phyloP scores from a whole-genome alignment of 129 eudicot genomes.

The Silybum marianum region DNA sequence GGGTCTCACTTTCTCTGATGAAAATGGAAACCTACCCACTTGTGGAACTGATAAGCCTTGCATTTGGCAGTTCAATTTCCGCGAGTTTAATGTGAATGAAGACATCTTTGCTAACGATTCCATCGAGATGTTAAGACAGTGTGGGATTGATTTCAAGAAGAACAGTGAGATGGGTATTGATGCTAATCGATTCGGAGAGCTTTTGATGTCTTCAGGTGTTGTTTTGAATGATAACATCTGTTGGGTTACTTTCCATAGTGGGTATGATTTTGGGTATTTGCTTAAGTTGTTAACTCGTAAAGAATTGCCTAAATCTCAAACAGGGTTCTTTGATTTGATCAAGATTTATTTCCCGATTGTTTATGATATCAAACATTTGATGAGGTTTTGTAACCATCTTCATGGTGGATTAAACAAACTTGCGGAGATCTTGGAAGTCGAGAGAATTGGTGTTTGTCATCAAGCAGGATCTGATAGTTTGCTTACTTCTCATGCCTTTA shows the following conservation, averaged over 20 bases:
- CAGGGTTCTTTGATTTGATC: slow-evolving; percentile 68
- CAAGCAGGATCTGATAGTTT: slow-evolving; percentile 79
- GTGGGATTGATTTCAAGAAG: slow-evolving; percentile 68
- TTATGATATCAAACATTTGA: slow-evolving; percentile 73
- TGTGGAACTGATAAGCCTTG: slow-evolving; percentile 62
- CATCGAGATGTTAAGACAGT: slow-evolving; percentile 62
- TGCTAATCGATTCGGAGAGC: slow-evolving; percentile 65
- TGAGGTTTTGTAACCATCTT: slow-evolving; percentile 71
- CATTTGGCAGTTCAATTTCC: slow-evolving; percentile 79
- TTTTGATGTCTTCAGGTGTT: slow-evolving; percentile 71
- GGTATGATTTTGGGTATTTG: slow-evolving; percentile 78
- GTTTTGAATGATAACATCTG: slow-evolving; percentile 61
- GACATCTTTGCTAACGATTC: slow-evolving; percentile 74
- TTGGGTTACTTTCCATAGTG: slow-evolving; percentile 77
- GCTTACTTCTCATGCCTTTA: slow-evolving; percentile 57
- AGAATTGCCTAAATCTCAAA: slow-evolving; percentile 54
- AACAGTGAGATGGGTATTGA: slow-evolving; percentile 71
- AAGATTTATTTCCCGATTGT: slow-evolving; percentile 62
- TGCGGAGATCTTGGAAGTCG: slow-evolving; percentile 67
- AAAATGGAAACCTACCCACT: slow-evolving; percentile 62
- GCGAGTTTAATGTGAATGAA: slow-evolving; percentile 61
- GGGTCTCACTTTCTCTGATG: slow-evolving; percentile 70
- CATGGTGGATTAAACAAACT: slow-evolving; percentile 77
- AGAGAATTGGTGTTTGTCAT: slow-evolving; percentile 65
- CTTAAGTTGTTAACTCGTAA: slow-evolving; percentile 61